Percentiles rank a stretch among this genome's conserved stretches.
phyloP scores from a whole-genome alignment of 768 basidiomycete species.

The Tulasnella sp. region DNA sequence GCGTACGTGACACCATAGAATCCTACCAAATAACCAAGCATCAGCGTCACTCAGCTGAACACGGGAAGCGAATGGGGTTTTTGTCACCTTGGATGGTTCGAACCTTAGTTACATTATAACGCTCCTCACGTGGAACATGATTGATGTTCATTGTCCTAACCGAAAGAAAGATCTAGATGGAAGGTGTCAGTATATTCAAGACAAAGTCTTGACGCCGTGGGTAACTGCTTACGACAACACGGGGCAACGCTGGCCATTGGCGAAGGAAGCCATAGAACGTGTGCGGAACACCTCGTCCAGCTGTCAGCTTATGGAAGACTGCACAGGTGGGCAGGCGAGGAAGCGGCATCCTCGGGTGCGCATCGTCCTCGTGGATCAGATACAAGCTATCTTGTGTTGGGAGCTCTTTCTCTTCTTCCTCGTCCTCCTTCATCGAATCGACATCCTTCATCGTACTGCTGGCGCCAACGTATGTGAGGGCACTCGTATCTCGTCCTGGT shows the following conservation, averaged over 20 bases:
- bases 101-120: slow-evolving; percentile 49
- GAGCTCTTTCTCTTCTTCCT: slow-evolving; percentile 18
- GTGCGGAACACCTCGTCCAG: slow-evolving; percentile 50
- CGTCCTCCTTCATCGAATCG: slow-evolving; percentile 9
- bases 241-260: slow-evolving; percentile 60
- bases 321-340: slow-evolving; percentile 42
- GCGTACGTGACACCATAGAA: slow-evolving; percentile 53
- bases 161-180: slow-evolving; percentile 48
- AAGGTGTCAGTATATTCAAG: not conserved
- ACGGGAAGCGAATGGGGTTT: too few species aligned
- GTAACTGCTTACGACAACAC: slow-evolving; percentile 41
- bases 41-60: too few species aligned
- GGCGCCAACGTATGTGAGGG: not conserved
- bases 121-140: slow-evolving; percentile 38
- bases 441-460: not conserved
- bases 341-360: slow-evolving; percentile 23
- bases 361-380: slow-evolving; percentile 22
- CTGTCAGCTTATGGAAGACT: slow-evolving; percentile 46
- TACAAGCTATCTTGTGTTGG: slow-evolving; percentile 19
- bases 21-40: slow-evolving; percentile 27
- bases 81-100: slow-evolving; percentile 43
- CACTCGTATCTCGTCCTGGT: not conserved
- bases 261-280: slow-evolving; percentile 54
- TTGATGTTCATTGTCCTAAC: slow-evolving; percentile 43
- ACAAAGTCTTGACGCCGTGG: not conserved